These are phyloP conservation scores for Wallacemonas sp. DNA, from an alignment of 208 protist genomes.

Conservation along the genomic window DNA sequence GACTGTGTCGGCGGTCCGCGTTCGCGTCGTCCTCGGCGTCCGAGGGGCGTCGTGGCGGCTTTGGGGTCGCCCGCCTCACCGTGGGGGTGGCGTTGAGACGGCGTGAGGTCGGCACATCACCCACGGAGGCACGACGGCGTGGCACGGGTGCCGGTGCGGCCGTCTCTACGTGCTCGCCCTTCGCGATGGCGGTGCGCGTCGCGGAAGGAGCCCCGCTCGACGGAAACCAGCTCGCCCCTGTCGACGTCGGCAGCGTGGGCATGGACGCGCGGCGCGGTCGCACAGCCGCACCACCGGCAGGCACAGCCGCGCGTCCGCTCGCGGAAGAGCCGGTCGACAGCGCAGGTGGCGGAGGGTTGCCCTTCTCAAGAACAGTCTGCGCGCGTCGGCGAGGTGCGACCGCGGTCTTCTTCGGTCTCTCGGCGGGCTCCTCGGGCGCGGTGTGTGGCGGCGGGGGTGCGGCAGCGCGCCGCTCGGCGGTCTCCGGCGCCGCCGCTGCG, in stretches of 20 bases:
- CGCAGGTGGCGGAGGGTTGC: no score
- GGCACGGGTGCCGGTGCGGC: not conserved
- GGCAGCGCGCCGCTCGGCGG: no score
- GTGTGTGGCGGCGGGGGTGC: no score
- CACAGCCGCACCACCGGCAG: not conserved
- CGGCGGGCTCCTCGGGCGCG: no score
- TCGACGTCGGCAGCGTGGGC: not conserved
- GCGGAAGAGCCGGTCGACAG: no score
- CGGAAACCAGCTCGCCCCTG: not conserved
- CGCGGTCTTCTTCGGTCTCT: no score
- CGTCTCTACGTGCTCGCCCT: not conserved
- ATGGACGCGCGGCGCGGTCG: constrained; percentile 1
- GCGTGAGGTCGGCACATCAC: not conserved
- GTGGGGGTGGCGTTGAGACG: not conserved
- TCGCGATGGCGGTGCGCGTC: not conserved
- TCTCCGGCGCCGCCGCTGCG: no score
- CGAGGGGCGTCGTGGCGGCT: not conserved
- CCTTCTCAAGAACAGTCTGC: constrained; percentile 3
- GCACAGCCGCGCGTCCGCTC: no score
- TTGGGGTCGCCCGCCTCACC: not conserved
- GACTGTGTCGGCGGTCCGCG: not conserved
- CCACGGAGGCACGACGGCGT: not conserved
- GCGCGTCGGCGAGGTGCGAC: not conserved
- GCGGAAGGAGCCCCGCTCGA: not conserved
- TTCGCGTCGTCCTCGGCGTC: not conserved